Evolutionary conservation across 148 eudicot species (phyloP).

Genomic region (Heliamphora exappendiculata): DNA sequence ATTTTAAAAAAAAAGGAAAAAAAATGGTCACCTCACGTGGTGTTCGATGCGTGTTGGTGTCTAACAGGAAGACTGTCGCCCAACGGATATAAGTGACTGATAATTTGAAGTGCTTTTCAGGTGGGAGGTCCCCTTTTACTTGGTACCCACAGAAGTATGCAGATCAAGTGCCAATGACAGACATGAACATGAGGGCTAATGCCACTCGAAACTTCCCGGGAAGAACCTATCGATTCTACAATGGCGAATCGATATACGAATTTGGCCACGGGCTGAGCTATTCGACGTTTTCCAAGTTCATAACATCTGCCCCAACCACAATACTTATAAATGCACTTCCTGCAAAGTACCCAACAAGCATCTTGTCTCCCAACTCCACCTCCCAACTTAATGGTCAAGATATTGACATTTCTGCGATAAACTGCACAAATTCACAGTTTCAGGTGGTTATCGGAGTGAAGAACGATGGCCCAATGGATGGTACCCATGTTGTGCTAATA

Average conservation of each 20-base stretch:
- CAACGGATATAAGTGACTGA: not conserved
- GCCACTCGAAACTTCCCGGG: slow-evolving; percentile 27
- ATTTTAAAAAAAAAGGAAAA: no score
- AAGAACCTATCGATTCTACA: slow-evolving; percentile 41
- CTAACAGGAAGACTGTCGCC: no score
- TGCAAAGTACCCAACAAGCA: not conserved
- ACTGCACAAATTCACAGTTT: slow-evolving; percentile 15
- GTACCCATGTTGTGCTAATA: slow-evolving; percentile 21
- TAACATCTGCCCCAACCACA: slow-evolving; percentile 17
- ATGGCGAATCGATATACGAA: slow-evolving; percentile 16
- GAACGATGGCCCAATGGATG: slow-evolving; percentile 24
- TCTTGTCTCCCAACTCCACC: not conserved
- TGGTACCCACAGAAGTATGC: slow-evolving; percentile 29
- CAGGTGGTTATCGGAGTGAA: slow-evolving; percentile 14
- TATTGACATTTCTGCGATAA: slow-evolving; percentile 20
- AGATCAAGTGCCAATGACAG: slow-evolving; percentile 26
- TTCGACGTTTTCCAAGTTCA: slow-evolving; percentile 17
- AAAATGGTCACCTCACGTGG: no score
- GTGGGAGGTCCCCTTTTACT: slow-evolving; percentile 43
- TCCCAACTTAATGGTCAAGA: not conserved
- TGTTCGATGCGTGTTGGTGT: no score
- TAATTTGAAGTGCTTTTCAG: slow-evolving; percentile 9
- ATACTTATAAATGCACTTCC: not conserved
- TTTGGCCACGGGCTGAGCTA: slow-evolving; percentile 43
- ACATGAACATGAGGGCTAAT: slow-evolving; percentile 40